These are phyloP conservation scores for Hypoxylon sp. DNA, from an alignment of 2,329 filamentous ascomycete species.

Conservation along the genomic window DNA sequence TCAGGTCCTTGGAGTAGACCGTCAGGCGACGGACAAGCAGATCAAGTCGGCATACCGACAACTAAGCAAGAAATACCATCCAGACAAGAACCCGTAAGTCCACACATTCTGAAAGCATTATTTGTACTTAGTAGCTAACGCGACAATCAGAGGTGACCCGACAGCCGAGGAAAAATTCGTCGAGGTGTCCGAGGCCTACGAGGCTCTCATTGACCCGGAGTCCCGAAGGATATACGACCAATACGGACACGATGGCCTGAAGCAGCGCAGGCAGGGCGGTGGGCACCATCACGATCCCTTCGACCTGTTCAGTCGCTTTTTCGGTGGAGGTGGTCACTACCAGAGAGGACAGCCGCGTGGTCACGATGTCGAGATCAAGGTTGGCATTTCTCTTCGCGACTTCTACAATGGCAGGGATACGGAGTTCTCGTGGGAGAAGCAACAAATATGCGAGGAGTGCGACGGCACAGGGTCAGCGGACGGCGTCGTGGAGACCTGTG, in stretches of 20 bases:
- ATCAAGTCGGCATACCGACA: conserved; percentile 94
- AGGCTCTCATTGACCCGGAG: conserved; percentile 84
- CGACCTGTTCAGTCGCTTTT: conserved; percentile 96
- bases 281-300: conserved; percentile 84
- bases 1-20: conserved; percentile 83
- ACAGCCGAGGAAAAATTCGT: conserved; percentile 92
- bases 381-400: conserved; percentile 83
- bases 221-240: conserved; percentile 92
- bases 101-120: neutral
- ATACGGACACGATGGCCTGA: conserved; percentile 90
- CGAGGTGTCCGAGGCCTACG: conserved; percentile 94
- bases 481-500: conserved; percentile 84
- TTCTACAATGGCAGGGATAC: conserved; percentile 93
- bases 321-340: conserved; percentile 90
- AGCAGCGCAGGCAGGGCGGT: conserved; percentile 81
- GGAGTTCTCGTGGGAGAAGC: conserved; percentile 92
- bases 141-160: conserved; percentile 74
- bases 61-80: conserved; percentile 95
- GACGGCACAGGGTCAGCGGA: conserved; percentile 88
- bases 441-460: conserved; percentile 93
- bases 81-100: conserved; percentile 95
- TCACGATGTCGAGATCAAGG: conserved; percentile 88
- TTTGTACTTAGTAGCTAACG: conserved; percentile 19
- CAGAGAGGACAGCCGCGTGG: conserved; percentile 81
- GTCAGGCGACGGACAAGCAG: conserved; percentile 83